Percentiles rank a stretch among this genome's conserved stretches.
These are phyloP conservation scores for Umbelopsis vinacea DNA, from an alignment of 192 early-diverging fungal species.

Conservation along the genomic window DNA sequence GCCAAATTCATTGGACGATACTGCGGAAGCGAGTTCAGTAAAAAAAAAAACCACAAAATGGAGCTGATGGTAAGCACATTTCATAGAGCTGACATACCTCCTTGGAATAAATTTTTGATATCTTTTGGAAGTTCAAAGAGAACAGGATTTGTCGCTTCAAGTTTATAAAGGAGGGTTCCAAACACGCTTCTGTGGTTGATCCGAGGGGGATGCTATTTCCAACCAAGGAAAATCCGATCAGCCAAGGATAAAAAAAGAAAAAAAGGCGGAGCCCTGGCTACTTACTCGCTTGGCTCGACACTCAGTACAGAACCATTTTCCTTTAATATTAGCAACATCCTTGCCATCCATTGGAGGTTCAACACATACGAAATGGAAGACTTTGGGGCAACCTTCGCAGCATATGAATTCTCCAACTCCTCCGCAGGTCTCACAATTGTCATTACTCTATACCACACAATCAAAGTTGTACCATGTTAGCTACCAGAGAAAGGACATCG, in stretches of 20 bases:
- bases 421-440: constrained; percentile 45
- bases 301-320: constrained; percentile 46
- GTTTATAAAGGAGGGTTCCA: constrained; percentile 44
- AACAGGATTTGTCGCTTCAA: constrained; percentile 46
- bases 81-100: constrained; percentile 33
- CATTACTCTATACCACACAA: constrained; percentile 32
- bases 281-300: constrained; percentile 26
- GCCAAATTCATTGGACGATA: constrained; percentile 44
- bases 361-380: constrained; percentile 49
- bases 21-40: constrained; percentile 16
- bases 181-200: constrained; percentile 37
- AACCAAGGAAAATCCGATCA: background rate
- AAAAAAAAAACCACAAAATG: background rate
- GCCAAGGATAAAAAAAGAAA: background rate
- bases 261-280: background rate
- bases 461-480: background rate
- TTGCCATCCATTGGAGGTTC: constrained; percentile 44
- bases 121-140: constrained; percentile 43
- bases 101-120: constrained; percentile 39
- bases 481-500: background rate
- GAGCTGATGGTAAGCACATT: background rate
- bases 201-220: constrained; percentile 29
- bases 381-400: constrained; percentile 49
- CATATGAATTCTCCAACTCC: constrained; percentile 44
- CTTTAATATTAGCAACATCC: constrained; percentile 41